Percentiles rank a stretch among this genome's conserved stretches.
These are phyloP conservation scores for Fusarium nelsonii DNA, from an alignment of 2,329 filamentous ascomycete species.

Conservation along the genomic window DNA sequence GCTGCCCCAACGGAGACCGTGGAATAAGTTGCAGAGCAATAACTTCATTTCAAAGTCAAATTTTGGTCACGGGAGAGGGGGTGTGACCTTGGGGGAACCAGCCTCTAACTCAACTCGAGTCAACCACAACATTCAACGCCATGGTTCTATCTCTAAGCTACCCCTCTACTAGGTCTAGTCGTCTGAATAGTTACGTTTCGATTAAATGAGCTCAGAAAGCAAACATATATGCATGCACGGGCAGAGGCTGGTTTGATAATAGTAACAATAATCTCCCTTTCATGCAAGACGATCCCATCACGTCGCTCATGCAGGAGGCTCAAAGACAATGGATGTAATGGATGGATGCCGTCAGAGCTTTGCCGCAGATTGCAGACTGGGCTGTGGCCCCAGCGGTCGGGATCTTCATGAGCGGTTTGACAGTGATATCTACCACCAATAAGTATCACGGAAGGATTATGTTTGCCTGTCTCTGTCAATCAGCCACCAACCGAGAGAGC, in stretches of 20 bases:
- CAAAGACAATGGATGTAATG: conserved; percentile 5
- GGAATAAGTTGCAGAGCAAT: not conserved
- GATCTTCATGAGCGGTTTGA: conserved; percentile 21
- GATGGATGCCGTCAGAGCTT: conserved; percentile 32
- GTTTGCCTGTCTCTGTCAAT: conserved; percentile 19
- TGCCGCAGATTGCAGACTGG: conserved; percentile 6
- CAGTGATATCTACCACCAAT: conserved; percentile 4
- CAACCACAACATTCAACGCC: not conserved
- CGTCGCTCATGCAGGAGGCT: conserved; percentile 13
- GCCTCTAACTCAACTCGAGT: not conserved
- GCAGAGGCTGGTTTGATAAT: conserved; percentile 14
- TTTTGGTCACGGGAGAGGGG: conserved; percentile 34
- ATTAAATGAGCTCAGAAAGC: conserved; percentile 20
- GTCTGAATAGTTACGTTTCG: conserved; percentile 24
- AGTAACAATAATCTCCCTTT: not conserved
- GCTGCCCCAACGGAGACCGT: conserved; percentile 17
- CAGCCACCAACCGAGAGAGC: conserved; percentile 2
- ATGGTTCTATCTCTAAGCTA: conserved; percentile 13
- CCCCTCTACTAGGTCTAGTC: conserved; percentile 3
- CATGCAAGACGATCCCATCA: conserved; percentile 25
- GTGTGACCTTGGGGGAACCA: conserved; percentile 22
- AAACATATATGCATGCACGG: conserved; percentile 14
- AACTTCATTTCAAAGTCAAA: not conserved
- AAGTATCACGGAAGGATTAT: conserved; percentile 6
- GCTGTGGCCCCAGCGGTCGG: conserved; percentile 30